phyloP scores from a whole-genome alignment of 78 protist species.

The Speleostelium caveatum region DNA sequence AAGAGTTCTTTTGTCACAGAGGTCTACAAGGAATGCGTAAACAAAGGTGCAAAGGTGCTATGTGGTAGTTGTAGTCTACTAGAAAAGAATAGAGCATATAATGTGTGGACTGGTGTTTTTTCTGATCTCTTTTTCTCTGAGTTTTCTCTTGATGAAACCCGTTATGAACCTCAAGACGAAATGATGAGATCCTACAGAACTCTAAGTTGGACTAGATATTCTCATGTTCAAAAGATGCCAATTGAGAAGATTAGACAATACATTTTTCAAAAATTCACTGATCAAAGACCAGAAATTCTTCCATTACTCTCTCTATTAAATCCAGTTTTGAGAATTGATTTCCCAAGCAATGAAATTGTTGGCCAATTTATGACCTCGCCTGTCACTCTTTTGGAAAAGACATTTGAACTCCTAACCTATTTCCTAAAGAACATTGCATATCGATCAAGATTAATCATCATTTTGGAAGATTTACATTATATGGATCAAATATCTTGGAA shows the following conservation, averaged over 20 bases:
- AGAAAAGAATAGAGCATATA: constrained; percentile 9
- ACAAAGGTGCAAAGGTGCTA: constrained; percentile 10
- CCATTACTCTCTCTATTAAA: constrained; percentile 44
- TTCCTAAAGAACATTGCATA: not conserved
- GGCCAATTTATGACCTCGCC: not conserved
- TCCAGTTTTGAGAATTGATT: constrained; percentile 53
- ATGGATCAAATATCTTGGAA: constrained; percentile 49
- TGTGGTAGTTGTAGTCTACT: constrained; percentile 38
- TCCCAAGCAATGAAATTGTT: constrained; percentile 46
- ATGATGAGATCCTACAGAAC: not conserved
- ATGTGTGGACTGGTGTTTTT: constrained; percentile 33
- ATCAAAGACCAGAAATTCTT: constrained; percentile 27
- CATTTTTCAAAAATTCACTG: constrained; percentile 48
- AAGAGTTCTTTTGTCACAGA: constrained; percentile 54
- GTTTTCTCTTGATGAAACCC: constrained; percentile 7
- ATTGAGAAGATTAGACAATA: constrained; percentile 40
- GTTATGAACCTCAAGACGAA: not conserved
- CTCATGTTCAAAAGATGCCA: constrained; percentile 58
- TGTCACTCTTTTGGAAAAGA: constrained; percentile 24
- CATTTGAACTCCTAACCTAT: constrained; percentile 41
- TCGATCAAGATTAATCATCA: constrained; percentile 6
- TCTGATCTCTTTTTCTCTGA: constrained; percentile 57
- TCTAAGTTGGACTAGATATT: constrained; percentile 24
- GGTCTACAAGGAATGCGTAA: constrained; percentile 11
- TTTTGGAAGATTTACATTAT: constrained; percentile 53